A percentile compares a stretch with the other conserved stretches of the same genome.
Conservation (phyloP, 495 filamentous ascomycete genomes). For the Baudoinia panamericana region DNA sequence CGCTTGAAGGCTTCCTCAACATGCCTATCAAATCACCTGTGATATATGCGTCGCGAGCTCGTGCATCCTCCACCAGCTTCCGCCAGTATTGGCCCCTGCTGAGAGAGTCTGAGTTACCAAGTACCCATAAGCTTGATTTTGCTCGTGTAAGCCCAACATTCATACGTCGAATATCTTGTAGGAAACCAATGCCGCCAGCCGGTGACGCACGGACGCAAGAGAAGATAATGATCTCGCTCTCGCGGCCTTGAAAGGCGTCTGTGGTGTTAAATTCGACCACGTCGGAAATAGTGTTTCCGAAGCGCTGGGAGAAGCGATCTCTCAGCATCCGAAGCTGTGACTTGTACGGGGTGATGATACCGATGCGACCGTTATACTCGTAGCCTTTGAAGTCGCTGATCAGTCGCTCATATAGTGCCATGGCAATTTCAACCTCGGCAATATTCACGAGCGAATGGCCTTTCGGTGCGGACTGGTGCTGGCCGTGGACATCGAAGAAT, state of each 20-base stretch:
- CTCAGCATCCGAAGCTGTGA: conserved; percentile 75
- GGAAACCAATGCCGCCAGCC: conserved; percentile 88
- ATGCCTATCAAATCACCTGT: conserved; percentile 48
- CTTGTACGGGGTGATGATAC: conserved; percentile 96
- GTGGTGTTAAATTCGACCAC: conserved; percentile 94
- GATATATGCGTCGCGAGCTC: conserved; percentile 59
- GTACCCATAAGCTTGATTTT: conserved; percentile 87
- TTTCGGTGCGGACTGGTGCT: conserved; percentile 60
- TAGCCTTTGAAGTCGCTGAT: conserved; percentile 52
- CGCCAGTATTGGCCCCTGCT: conserved; percentile 83
- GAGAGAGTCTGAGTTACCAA: conserved; percentile 78
- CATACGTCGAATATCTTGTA: conserved; percentile 97
- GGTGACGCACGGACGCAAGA: conserved; percentile 87
- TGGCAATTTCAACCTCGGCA: conserved; percentile 70
- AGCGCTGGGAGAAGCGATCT: conserved; percentile 51
- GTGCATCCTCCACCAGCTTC: conserved; percentile 68
- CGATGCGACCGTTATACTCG: conserved; percentile 71
- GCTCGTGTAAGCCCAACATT: conserved; percentile 96
- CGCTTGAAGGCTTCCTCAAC: conserved; percentile 36
- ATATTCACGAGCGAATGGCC: conserved; percentile 85
- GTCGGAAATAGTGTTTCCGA: conserved; percentile 60
- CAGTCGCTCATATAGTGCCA: conserved; percentile 69
- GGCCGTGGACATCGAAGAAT: conserved; percentile 93
- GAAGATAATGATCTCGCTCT: conserved; percentile 97
- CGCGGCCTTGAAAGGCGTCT: conserved; percentile 92